Conservation (phyloP, 1,284 basidiomycete genomes). For the Ustilago tritici region DNA sequence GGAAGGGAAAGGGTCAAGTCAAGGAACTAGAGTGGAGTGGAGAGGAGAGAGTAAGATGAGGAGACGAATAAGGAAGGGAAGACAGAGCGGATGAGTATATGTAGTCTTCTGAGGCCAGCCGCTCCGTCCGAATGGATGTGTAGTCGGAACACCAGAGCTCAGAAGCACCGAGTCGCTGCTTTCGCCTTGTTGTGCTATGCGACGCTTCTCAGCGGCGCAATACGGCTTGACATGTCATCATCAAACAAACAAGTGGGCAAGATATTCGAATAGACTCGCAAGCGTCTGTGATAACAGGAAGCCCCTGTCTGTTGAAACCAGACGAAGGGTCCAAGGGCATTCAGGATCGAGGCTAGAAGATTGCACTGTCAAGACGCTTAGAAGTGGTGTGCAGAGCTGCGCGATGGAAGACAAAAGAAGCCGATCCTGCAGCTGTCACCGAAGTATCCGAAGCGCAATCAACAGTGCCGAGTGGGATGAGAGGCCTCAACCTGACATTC, state of each 20-base stretch:
- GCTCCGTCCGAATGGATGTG: neutral
- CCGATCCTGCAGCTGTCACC: neutral
- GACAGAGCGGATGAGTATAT: conserved; percentile 12
- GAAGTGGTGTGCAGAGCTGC: neutral
- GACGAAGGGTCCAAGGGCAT: neutral
- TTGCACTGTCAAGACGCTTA: conserved; percentile 2
- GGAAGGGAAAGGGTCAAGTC: neutral
- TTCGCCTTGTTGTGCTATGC: neutral
- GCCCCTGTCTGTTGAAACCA: neutral
- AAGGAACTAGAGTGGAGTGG: conserved; percentile 21
- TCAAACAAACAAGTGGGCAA: neutral
- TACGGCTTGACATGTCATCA: neutral
- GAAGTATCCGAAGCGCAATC: neutral
- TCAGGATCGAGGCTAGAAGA: neutral
- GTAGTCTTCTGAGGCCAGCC: conserved; percentile 10
- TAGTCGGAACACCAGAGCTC: conserved; percentile 4
- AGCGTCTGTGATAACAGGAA: neutral
- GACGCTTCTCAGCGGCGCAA: neutral
- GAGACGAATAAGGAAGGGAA: conserved; percentile 2
- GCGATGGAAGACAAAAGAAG: neutral
- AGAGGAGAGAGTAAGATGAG: conserved; percentile 22
- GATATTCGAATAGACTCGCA: neutral
- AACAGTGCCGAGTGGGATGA: neutral
- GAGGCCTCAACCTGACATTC: neutral
- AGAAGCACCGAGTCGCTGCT: neutral